Percentiles rank a stretch among this genome's conserved stretches.
Conservation (phyloP, 768 basidiomycete species). For the Suillus discolor region DNA sequence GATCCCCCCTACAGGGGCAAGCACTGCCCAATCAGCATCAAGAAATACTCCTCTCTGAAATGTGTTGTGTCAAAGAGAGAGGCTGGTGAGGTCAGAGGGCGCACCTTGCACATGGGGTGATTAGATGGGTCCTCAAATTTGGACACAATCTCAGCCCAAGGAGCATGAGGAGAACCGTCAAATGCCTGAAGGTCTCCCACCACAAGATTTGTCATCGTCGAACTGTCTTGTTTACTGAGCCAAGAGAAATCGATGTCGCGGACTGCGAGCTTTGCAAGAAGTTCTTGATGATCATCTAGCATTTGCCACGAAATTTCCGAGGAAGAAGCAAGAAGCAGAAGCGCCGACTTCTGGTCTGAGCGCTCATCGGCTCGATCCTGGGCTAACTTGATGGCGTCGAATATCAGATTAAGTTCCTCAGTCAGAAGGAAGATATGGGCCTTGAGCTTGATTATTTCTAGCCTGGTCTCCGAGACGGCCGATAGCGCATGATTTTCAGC, state of each 20-base stretch:
- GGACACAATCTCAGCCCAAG: constrained; percentile 86
- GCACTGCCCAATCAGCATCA: constrained; percentile 75
- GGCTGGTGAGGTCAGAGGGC: constrained; percentile 14
- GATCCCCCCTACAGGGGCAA: constrained; percentile 94
- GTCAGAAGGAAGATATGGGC: constrained; percentile 72
- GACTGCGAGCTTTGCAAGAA: constrained; percentile 87
- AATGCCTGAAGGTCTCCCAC: constrained; percentile 83
- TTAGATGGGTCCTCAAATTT: constrained; percentile 72
- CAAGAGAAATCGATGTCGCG: constrained; percentile 78
- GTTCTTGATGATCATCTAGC: constrained; percentile 69
- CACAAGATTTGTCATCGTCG: constrained; percentile 74
- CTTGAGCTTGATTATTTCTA: constrained; percentile 67
- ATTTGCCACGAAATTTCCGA: constrained; percentile 92
- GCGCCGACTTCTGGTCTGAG: constrained; percentile 75
- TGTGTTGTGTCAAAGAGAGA: constrained; percentile 13
- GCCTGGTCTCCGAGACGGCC: constrained; percentile 41
- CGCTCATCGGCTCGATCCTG: constrained; percentile 73
- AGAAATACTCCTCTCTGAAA: constrained; percentile 71
- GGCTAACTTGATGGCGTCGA: constrained; percentile 83
- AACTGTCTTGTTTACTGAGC: constrained; percentile 86
- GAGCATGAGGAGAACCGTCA: constrained; percentile 79
- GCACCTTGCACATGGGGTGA: constrained; percentile 73
- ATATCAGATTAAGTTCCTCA: constrained; percentile 81
- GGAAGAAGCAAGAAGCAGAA: constrained; percentile 79
- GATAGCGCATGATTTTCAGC: constrained; percentile 36